A percentile compares a stretch with the other conserved stretches of the same genome.
Evolutionary conservation across 257 asterid species (phyloP).

Genomic region (Striga asiatica): DNA sequence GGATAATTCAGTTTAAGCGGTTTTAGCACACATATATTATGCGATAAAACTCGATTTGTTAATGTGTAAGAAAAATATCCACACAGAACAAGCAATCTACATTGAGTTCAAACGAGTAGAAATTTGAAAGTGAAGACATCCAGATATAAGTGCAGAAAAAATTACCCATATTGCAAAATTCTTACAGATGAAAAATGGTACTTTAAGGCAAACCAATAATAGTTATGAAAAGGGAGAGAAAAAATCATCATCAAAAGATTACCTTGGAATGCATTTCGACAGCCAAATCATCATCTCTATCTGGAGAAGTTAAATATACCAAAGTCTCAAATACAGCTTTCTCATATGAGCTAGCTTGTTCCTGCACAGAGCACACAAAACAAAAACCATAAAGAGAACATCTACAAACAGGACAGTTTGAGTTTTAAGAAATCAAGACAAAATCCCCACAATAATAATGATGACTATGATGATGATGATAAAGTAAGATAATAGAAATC

Average conservation of each 20-base stretch:
- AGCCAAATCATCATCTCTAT: conserved; percentile 74
- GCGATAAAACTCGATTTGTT: too few species aligned
- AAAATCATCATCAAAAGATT: neutral
- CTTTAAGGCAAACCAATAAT: neutral
- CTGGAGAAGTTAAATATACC: conserved; percentile 42
- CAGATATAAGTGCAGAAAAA: too few species aligned
- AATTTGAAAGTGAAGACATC: too few species aligned
- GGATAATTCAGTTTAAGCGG: too few species aligned
- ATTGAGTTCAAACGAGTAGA: too few species aligned
- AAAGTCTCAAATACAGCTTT: conserved; percentile 51
- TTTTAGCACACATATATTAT: too few species aligned
- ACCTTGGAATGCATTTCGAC: conserved; percentile 79
- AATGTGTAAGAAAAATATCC: too few species aligned
- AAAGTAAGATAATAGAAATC: neutral
- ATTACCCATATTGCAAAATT: too few species aligned
- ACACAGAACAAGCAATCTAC: too few species aligned
- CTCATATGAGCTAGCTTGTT: conserved; percentile 59
- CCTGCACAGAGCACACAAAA: conserved; percentile 34
- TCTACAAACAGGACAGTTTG: neutral
- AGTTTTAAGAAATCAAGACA: neutral
- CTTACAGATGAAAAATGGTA: too few species aligned
- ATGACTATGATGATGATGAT: too few species aligned
- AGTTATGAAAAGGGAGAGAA: neutral
- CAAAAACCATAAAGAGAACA: neutral
- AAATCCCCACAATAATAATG: neutral